phyloP scores from a whole-genome alignment of 257 asterid genomes.

The Solanum gracilifrons region DNA sequence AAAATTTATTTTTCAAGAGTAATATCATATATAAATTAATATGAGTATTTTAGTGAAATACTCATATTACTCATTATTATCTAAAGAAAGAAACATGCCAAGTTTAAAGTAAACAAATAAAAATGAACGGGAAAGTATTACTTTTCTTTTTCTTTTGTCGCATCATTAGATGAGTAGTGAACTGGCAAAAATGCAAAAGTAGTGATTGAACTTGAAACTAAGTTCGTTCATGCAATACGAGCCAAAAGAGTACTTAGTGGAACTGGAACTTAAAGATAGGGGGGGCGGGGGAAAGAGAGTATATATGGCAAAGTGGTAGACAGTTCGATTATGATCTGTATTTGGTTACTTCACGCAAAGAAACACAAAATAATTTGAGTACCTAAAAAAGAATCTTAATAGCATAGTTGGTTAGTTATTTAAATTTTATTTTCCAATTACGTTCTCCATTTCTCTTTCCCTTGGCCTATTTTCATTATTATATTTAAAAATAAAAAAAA shows the following conservation, averaged over 20 bases:
- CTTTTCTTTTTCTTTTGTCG: not conserved
- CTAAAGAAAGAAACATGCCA: too few relatives aligned
- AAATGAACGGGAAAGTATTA: not conserved
- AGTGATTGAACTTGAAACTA: not conserved
- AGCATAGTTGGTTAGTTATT: not conserved
- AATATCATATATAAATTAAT: too few relatives aligned
- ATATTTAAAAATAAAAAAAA: too few relatives aligned
- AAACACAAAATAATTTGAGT: too few relatives aligned
- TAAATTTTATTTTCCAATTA: not conserved
- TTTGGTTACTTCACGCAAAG: not conserved
- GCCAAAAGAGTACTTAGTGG: not conserved
- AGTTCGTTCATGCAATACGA: not conserved
- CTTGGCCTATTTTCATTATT: not conserved
- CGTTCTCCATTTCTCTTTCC: too few relatives aligned
- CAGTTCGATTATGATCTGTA: not conserved
- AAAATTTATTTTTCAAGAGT: too few relatives aligned
- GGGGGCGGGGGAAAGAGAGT: not conserved
- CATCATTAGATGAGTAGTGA: not conserved
- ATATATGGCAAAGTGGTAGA: not conserved
- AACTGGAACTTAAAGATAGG: not conserved
- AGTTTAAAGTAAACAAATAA: too few relatives aligned
- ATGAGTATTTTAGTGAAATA: too few relatives aligned
- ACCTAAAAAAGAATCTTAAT: too few relatives aligned
- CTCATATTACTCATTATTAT: too few relatives aligned
- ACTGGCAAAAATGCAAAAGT: not conserved